A percentile compares a stretch with the other conserved stretches of the same genome.
These are phyloP conservation scores for Persicaria maculosa DNA, from an alignment of 148 eudicot genomes.

Conservation along the genomic window DNA sequence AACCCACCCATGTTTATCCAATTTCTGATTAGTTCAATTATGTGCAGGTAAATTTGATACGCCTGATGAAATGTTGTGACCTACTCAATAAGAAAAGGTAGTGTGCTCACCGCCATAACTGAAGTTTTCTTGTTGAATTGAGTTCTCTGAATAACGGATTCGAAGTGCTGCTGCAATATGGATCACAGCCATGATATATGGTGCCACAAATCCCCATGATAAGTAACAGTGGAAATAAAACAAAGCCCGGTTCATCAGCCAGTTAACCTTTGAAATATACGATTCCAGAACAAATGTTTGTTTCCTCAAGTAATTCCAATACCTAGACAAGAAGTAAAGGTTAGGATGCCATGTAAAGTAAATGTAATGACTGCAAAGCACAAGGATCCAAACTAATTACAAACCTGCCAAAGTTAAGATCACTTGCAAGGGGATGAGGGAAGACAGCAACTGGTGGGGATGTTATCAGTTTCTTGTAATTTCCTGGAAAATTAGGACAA, in stretches of 20 bases:
- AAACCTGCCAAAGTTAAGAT: conserved; percentile 87
- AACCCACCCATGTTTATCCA: neutral
- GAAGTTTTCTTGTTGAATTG: conserved; percentile 32
- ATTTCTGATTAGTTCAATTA: neutral
- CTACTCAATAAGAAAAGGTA: conserved; percentile 10
- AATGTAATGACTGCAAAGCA: conserved; percentile 5
- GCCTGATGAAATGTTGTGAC: neutral
- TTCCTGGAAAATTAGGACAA: conserved; percentile 47
- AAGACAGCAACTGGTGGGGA: conserved; percentile 98
- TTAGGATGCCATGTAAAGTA: conserved; percentile 5
- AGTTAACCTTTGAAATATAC: conserved; percentile 66
- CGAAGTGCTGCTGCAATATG: conserved; percentile 72
- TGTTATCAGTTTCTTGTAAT: conserved; percentile 76
- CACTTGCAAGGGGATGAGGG: conserved; percentile 95
- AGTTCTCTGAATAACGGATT: conserved; percentile 34
- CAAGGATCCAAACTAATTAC: conserved; percentile 10
- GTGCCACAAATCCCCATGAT: conserved; percentile 98
- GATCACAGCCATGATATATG: conserved; percentile 74
- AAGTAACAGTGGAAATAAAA: conserved; percentile 82
- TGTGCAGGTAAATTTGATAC: neutral
- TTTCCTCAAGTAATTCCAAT: conserved; percentile 98
- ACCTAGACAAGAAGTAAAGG: conserved; percentile 36
- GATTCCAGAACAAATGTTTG: conserved; percentile 98
- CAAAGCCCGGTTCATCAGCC: conserved; percentile 93
- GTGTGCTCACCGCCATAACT: conserved; percentile 53